These are phyloP conservation scores for Nicotiana noctiflora DNA, from an alignment of 257 asterid species.

Conservation along the genomic window DNA sequence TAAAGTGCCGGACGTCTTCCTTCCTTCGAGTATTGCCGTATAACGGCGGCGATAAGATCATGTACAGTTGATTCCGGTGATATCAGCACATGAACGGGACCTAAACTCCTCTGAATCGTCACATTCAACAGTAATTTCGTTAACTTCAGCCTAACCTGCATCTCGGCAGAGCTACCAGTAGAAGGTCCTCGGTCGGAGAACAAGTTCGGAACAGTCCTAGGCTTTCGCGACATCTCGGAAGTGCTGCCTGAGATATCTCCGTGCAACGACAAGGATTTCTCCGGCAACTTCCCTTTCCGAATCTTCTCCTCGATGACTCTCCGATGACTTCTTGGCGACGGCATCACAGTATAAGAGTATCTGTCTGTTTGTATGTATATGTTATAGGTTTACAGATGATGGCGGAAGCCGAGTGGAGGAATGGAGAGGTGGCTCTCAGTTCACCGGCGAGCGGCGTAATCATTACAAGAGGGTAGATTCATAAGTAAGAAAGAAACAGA, in stretches of 20 bases:
- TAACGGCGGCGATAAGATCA: constrained; percentile 60
- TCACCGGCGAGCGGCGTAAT: constrained; percentile 29
- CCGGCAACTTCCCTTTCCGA: constrained; percentile 42
- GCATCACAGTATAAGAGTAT: constrained; percentile 33
- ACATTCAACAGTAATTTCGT: constrained; percentile 77
- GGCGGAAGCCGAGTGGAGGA: neutral
- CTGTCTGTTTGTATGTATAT: neutral
- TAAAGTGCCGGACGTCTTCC: constrained; percentile 47
- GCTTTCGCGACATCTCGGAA: constrained; percentile 33
- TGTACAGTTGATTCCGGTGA: constrained; percentile 69
- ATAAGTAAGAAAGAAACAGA: neutral
- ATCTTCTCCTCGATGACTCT: constrained; percentile 40
- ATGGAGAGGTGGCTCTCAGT: constrained; percentile 30
- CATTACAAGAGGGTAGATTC: constrained; percentile 22
- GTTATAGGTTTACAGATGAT: too few species aligned
- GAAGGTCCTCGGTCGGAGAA: constrained; percentile 16
- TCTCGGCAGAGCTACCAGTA: neutral
- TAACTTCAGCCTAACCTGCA: constrained; percentile 32
- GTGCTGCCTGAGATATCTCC: constrained; percentile 19
- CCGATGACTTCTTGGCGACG: constrained; percentile 56
- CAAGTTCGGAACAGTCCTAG: constrained; percentile 68
- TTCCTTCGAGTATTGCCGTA: constrained; percentile 68
- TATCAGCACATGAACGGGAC: constrained; percentile 62
- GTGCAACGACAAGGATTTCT: constrained; percentile 52
- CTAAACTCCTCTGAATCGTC: constrained; percentile 74